Conservation (phyloP, 306 rosid genomes). For the barrel medic (Medicago truncatula) region MtrunA17r5.0-ANR NC_053044.1:58430001-58430500, state of each 20-base stretch:
- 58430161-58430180: neutral
- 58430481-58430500: neutral
- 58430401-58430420: constrained; percentile 33
- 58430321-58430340: constrained; percentile 16
- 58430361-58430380: constrained; percentile 26
- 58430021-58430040: too few species aligned
- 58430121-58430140: too few species aligned
- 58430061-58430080: too few species aligned
- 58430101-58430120: too few species aligned
- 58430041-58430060: too few species aligned
- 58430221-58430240: neutral
- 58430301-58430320: neutral
- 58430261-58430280: neutral
- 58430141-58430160: neutral
- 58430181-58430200: neutral
- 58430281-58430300: neutral
- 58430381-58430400: constrained; percentile 4
- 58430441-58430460: neutral
- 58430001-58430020: neutral
- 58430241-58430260: neutral
- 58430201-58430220: neutral
- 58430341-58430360: constrained; percentile 19
- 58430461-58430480: too few species aligned
- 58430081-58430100: too few species aligned
- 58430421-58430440: neutral